Base-by-base conservation (phyloP, 176 grass and related monocot genomes). In the Aegilops bicornis region DNA sequence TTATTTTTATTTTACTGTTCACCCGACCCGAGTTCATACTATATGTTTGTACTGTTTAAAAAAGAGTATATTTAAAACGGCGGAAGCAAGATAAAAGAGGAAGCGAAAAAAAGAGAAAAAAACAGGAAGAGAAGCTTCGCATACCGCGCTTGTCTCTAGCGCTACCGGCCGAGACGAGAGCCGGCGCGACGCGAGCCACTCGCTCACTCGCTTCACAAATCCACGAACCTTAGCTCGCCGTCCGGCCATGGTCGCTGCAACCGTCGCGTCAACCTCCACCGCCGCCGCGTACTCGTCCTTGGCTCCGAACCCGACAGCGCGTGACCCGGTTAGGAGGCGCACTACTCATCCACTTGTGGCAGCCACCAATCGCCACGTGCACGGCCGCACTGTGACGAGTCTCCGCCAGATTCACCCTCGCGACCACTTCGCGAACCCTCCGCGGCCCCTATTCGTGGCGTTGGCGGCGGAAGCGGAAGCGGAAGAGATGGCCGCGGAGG, bases 261-360 rank as follows among this genome's bases (percentile, higher is more conserved):
- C 76, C 22, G 17, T 72, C 20, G 73, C 81, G 35, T 74, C 35
- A 64, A 33, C 23, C 10, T 37, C 75, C 54, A 3, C 77, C 15
- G 27, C 73, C 39, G 39, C 36, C 36, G 67, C 76, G 25, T 76
- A 52, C 73, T 76, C 73, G 43, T 76, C 45, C 2, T 50, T 42
- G 75, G 67, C 61, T 87, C 89, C 76, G 89, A 84, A 87, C 81
- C 89, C 85, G 89, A 75, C 85, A 80, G 8, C 32, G 16, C 60
- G 67, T 11, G 75, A 87, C 85, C 80, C 80, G 85, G 31, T 56
- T 30, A 30, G 71, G 43, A 61, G 84, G 54, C 29, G 29, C 50
- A 61, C 48, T 30, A 61, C 48, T 37, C 2, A 31, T 79, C 69
- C 78, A 64, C 58, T 89, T 37, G 78, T 35, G 16, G 78, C 71